Evolutionary conservation across 257 asterid genomes (phyloP).

Genomic region (Eucommia ulmoides): DNA sequence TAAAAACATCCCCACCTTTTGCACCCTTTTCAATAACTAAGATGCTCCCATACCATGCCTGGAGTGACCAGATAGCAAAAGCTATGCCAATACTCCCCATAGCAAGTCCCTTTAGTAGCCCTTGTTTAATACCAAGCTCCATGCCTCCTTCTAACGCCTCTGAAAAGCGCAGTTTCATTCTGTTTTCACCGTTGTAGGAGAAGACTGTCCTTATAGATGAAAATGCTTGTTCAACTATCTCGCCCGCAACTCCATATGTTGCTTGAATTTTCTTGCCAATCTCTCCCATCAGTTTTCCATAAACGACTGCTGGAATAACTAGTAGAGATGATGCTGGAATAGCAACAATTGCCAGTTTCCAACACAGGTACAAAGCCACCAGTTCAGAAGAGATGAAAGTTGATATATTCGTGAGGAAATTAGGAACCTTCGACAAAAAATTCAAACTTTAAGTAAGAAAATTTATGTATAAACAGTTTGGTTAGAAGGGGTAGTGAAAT

Average conservation of each 20-base stretch:
- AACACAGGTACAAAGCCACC: slow-evolving; percentile 27
- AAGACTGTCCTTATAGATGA: slow-evolving; percentile 33
- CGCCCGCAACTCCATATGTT: slow-evolving; percentile 31
- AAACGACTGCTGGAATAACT: slow-evolving; percentile 20
- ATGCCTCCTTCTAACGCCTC: slow-evolving; percentile 6
- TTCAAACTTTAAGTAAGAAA: background rate
- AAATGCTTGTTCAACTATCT: slow-evolving; percentile 28
- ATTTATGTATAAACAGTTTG: background rate
- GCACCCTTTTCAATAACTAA: slow-evolving; percentile 28
- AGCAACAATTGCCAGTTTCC: slow-evolving; percentile 32
- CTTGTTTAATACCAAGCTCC: slow-evolving; percentile 32
- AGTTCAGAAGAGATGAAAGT: slow-evolving; percentile 15
- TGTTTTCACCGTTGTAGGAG: slow-evolving; percentile 28
- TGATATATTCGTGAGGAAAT: slow-evolving; percentile 20
- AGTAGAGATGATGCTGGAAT: slow-evolving; percentile 25
- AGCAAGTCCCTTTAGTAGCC: slow-evolving; percentile 31
- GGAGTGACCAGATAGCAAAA: slow-evolving; percentile 31
- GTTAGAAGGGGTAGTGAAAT: background rate
- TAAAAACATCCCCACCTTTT: slow-evolving; percentile 31
- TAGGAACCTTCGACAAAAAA: slow-evolving; percentile 24
- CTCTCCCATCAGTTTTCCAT: slow-evolving; percentile 23
- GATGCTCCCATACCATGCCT: slow-evolving; percentile 31
- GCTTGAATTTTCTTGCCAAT: slow-evolving; percentile 20
- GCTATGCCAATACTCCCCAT: slow-evolving; percentile 43
- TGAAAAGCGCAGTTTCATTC: slow-evolving; percentile 22